Percentiles rank a stretch among this genome's conserved stretches.
Evolutionary conservation across 202 grass and related monocot genomes (phyloP).

Genomic region (Thinopyrum obtusiflorum): DNA sequence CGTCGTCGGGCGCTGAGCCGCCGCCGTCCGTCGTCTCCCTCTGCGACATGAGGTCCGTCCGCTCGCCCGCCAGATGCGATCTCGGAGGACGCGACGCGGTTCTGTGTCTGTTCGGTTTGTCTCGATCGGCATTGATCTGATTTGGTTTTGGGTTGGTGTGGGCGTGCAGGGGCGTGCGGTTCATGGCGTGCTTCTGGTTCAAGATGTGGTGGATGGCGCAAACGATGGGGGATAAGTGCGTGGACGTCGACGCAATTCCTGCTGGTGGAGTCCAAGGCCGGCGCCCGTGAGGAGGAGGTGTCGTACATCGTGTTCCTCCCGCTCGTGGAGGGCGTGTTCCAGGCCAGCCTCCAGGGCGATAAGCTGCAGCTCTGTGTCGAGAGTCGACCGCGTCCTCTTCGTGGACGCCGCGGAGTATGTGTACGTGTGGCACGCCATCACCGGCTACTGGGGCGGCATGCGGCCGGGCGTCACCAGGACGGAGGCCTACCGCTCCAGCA

Average conservation of each 20-base stretch:
- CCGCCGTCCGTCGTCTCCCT: constrained; percentile 49
- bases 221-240: constrained; percentile 65
- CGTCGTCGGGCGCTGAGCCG: no score
- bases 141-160: not conserved
- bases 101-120: not conserved
- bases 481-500: constrained; percentile 61
- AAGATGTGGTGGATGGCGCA: constrained; percentile 98
- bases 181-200: constrained; percentile 84
- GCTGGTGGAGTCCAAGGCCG: constrained; percentile 61
- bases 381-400: constrained; percentile 65
- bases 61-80: not conserved
- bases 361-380: constrained; percentile 75
- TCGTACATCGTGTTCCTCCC: constrained; percentile 80
- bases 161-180: constrained; percentile 34
- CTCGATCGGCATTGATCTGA: not conserved
- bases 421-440: constrained; percentile 93
- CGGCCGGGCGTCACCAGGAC: constrained; percentile 46
- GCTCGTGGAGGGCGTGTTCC: constrained; percentile 71
- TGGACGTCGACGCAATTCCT: constrained; percentile 83
- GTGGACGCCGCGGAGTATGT: constrained; percentile 66
- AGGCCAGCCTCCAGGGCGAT: constrained; percentile 71
- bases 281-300: not conserved
- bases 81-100: not conserved
- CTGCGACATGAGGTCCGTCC: constrained; percentile 50
- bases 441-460: constrained; percentile 93